Base-by-base conservation (phyloP, 2,329 filamentous ascomycete genomes). In the Nothophaeocryptopus gaeumannii region DNA sequence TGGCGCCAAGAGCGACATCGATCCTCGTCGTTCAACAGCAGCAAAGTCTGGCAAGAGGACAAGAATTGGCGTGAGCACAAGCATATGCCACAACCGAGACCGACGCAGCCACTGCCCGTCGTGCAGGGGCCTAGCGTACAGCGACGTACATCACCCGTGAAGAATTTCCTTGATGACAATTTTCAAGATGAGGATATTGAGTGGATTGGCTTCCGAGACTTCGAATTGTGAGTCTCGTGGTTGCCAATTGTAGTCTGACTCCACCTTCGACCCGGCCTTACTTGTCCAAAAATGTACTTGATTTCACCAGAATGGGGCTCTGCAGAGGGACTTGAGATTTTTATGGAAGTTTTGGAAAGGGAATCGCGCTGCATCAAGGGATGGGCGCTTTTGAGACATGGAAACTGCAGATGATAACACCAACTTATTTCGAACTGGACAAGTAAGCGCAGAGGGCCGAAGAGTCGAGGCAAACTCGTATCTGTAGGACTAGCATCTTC, bases 111-210 rank as follows among this genome's bases (percentile, higher is more conserved):
- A 43, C 45, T 51, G 42, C 33, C 50, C 33, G 15, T 49, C 31
- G 44, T 32, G 26, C 46, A 37, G 20, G 43, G 47, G 20, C 49
- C 42, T 30, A 54, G 56, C 14, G 38, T 45, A 46, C 58, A 56
- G 39, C 44, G 54, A 48, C 58, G 47, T 45, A 55, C 54, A 53
- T 60, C 61, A 40, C 46, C 39, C 45, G 35, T 30, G 55, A 61
- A 58, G 53, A 64, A 61, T 61, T 70, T 80, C 65, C 59, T 63
- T 54, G 56, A 62, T 39, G 50, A 60, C 33, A 58, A 63, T 39
- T 50, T 60, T 31, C 55, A 59, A 36, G 83, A 86, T 66, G 85
- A 84, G 67, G 87, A 92, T 67, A 74, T 91, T 77, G 90, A 95
- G 82, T 95, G 92, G 85, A 26, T 26, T 26, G 20, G 20, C 20